Conservation (phyloP, 306 rosid genomes). For the Gastrolobium villosum region DNA sequence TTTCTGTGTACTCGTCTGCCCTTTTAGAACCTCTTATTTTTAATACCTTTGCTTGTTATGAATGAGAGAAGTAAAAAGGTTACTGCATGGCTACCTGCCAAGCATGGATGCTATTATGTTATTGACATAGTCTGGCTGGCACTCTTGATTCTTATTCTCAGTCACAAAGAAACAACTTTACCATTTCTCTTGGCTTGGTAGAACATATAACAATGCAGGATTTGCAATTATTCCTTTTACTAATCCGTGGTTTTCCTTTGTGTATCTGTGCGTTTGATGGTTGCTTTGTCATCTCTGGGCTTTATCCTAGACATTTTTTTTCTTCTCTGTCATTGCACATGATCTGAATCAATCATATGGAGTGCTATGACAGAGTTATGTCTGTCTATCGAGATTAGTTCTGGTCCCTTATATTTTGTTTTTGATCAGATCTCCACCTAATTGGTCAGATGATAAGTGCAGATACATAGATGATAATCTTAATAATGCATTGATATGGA, state of each 20-base stretch:
- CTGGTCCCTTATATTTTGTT: neutral
- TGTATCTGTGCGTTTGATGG: conserved; percentile 1
- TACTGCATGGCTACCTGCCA: too few relatives aligned
- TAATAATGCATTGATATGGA: conserved; percentile 5
- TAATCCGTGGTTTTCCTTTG: neutral
- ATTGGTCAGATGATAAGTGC: neutral
- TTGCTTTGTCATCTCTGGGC: neutral
- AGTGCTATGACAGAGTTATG: neutral
- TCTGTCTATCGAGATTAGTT: neutral
- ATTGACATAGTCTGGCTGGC: too few relatives aligned
- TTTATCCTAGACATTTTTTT: too few relatives aligned
- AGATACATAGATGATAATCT: neutral
- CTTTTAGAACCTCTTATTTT: too few relatives aligned
- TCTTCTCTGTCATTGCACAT: neutral
- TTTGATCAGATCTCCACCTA: neutral
- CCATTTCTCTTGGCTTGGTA: neutral
- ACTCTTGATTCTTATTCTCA: too few relatives aligned
- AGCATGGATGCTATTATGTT: too few relatives aligned
- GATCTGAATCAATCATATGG: conserved; percentile 30
- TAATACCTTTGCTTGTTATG: too few relatives aligned
- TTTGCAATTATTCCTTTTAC: neutral
- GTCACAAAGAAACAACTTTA: too few relatives aligned
- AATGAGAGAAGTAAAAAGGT: too few relatives aligned
- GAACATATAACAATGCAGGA: neutral
- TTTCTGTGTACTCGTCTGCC: too few relatives aligned